These are phyloP conservation scores for Cyberlindnera americana DNA, from an alignment of 805 yeast species.

Conservation along the genomic window DNA sequence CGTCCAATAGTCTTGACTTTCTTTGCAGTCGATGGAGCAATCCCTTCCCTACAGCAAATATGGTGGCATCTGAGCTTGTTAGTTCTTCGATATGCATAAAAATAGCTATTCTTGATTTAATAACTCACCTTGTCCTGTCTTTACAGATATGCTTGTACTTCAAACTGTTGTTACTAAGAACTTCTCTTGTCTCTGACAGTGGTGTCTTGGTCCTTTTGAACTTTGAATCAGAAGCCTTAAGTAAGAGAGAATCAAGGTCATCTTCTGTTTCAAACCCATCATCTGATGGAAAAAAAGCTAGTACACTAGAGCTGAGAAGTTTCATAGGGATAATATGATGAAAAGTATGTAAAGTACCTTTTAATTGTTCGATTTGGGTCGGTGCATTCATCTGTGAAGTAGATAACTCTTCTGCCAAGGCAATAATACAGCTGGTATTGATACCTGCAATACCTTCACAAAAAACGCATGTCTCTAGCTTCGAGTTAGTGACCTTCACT, in stretches of 20 bases:
- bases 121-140: slow-evolving; percentile 26
- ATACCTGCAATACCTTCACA: slow-evolving; percentile 40
- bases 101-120: too few relatives aligned
- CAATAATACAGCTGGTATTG: slow-evolving; percentile 12
- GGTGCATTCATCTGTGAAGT: not conserved
- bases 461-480: slow-evolving; percentile 29
- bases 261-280: slow-evolving; percentile 23
- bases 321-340: too few relatives aligned
- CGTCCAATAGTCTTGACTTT: not conserved
- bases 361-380: too few relatives aligned
- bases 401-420: too few relatives aligned
- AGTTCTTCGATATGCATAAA: slow-evolving; percentile 1
- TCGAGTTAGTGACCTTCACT: slow-evolving; percentile 20
- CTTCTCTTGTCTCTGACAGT: not conserved
- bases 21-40: slow-evolving; percentile 22
- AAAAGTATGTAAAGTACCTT: not conserved
- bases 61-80: slow-evolving; percentile 38
- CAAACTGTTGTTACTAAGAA: slow-evolving; percentile 31
- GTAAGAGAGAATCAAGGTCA: slow-evolving; percentile 30
- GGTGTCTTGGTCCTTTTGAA: slow-evolving; percentile 1
- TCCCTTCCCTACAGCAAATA: slow-evolving; percentile 45
- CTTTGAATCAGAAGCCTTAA: slow-evolving; percentile 16
- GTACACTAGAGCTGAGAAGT: too few relatives aligned
- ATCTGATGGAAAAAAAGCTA: slow-evolving; percentile 14
- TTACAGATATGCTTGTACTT: slow-evolving; percentile 43